Percentiles rank a stretch among this genome's conserved stretches.
phyloP scores from a whole-genome alignment of 164 flowering plant genomes.

The Liquidambar formosana region DNA sequence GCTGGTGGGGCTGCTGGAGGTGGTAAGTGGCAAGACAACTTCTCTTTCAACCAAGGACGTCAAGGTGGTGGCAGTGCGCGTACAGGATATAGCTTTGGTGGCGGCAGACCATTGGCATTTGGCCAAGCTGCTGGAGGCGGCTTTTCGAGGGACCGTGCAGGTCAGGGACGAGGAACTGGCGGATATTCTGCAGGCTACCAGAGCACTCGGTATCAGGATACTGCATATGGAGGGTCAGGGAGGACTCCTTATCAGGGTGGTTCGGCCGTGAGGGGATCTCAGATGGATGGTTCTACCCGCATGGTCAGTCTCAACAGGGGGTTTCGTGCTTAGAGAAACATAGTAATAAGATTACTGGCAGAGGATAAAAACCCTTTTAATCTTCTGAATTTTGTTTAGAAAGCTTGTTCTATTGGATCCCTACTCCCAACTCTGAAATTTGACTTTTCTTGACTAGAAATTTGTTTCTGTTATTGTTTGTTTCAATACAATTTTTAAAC shows the following conservation, averaged over 20 bases:
- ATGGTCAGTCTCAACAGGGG: conserved; percentile 81
- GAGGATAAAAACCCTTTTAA: too few relatives aligned
- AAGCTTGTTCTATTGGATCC: too few relatives aligned
- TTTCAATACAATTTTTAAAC: too few relatives aligned
- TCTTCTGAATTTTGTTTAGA: too few relatives aligned
- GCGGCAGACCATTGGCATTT: conserved; percentile 30
- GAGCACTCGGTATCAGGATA: conserved; percentile 41
- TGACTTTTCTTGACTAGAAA: too few relatives aligned
- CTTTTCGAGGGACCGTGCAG: conserved; percentile 44
- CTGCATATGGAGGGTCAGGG: conserved; percentile 38
- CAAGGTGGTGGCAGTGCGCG: conserved; percentile 52
- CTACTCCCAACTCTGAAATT: too few relatives aligned
- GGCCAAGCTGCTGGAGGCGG: conserved; percentile 41
- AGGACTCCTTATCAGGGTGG: conserved; percentile 42
- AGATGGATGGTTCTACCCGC: conserved; percentile 53
- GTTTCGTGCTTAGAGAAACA: conserved; percentile 30
- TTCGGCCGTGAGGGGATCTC: conserved; percentile 45
- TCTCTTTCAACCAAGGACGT: conserved; percentile 50
- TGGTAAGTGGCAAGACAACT: conserved; percentile 72
- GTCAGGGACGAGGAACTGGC: conserved; percentile 42
- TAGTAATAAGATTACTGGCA: too few relatives aligned
- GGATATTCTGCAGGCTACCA: conserved; percentile 41
- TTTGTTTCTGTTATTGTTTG: too few relatives aligned
- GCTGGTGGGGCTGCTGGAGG: conserved; percentile 38
- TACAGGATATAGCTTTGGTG: conserved; percentile 36